A percentile compares a stretch with the other conserved stretches of the same genome.
These are phyloP conservation scores for Beauveria caledonica DNA, from an alignment of 2,329 filamentous ascomycete genomes.

Conservation along the genomic window DNA sequence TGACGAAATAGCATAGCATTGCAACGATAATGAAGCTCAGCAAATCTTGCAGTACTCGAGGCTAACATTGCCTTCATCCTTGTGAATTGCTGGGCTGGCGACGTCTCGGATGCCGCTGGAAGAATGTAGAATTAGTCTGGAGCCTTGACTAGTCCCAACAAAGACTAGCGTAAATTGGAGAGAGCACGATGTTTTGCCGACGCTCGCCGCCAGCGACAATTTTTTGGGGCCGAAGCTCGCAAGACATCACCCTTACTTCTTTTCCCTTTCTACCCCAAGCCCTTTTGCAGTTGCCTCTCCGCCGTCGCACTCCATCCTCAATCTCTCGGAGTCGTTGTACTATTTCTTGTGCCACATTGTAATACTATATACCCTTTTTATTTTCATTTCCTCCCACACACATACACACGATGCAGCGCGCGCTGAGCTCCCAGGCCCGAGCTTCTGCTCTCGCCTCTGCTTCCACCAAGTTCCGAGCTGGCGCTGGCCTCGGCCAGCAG, in stretches of 20 bases:
- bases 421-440: constrained; percentile 72
- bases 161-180: constrained; percentile 3
- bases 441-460: constrained; percentile 70
- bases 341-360: constrained; percentile 16
- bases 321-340: constrained; percentile 5
- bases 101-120: constrained; percentile 2
- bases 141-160: background rate
- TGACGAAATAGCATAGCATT: background rate
- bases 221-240: constrained; percentile 25
- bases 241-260: constrained; percentile 13
- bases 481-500: constrained; percentile 68
- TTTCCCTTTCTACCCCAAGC: constrained; percentile 14
- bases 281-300: constrained; percentile 14
- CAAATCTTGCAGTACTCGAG: background rate
- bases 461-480: constrained; percentile 55
- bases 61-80: background rate
- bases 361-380: constrained; percentile 20
- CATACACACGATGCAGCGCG: constrained; percentile 78
- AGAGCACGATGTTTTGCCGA: constrained; percentile 33
- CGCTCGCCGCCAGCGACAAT: constrained; percentile 27
- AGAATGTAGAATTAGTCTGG: constrained; percentile 8
- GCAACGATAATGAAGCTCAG: background rate
- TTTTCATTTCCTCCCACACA: constrained; percentile 23
- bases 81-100: background rate
- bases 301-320: constrained; percentile 10